These are phyloP conservation scores for Rhodotorula mucilaginosa DNA, from an alignment of 1,284 basidiomycete genomes.

Conservation along the genomic window DNA sequence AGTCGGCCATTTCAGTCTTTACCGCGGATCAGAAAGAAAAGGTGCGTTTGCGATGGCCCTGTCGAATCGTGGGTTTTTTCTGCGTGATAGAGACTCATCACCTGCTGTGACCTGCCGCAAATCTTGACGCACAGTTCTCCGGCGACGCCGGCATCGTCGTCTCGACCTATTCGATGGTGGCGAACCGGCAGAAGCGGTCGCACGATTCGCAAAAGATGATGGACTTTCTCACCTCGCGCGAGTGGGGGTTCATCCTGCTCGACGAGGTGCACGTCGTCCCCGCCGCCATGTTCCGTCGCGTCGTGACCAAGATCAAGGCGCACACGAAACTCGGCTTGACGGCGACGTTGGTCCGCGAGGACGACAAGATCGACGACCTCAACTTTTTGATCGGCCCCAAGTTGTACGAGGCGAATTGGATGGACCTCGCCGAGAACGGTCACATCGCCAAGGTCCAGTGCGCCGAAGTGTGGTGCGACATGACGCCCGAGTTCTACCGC, in stretches of 20 bases:
- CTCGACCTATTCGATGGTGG: slow-evolving; percentile 98
- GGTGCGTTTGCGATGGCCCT: slow-evolving; percentile 54
- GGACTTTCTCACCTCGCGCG: slow-evolving; percentile 89
- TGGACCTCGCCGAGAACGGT: slow-evolving; percentile 98
- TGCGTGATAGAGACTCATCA: neutral
- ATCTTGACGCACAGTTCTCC: no score
- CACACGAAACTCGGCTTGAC: slow-evolving; percentile 95
- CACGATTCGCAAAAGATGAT: slow-evolving; percentile 98
- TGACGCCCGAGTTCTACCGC: slow-evolving; percentile 99
- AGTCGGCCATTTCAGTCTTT: slow-evolving; percentile 90
- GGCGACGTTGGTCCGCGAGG: slow-evolving; percentile 95
- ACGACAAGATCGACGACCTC: slow-evolving; percentile 97
- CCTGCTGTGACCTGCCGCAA: no score
- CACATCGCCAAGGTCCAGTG: slow-evolving; percentile 99
- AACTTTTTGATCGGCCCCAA: slow-evolving; percentile 99
- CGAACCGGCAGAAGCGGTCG: slow-evolving; percentile 90
- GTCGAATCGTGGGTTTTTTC: neutral
- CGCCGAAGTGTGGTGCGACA: slow-evolving; percentile 99
- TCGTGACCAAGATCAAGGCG: slow-evolving; percentile 94
- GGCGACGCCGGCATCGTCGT: slow-evolving; percentile 93
- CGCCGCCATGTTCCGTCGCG: slow-evolving; percentile 92
- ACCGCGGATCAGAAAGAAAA: slow-evolving; percentile 95
- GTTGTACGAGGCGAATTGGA: slow-evolving; percentile 99
- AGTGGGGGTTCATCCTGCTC: slow-evolving; percentile 93
- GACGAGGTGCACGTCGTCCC: slow-evolving; percentile 98